Evolutionary conservation across 2,329 filamentous ascomycete genomes (phyloP).

Genomic region (Stagonosporopsis chrysanthemi): DNA sequence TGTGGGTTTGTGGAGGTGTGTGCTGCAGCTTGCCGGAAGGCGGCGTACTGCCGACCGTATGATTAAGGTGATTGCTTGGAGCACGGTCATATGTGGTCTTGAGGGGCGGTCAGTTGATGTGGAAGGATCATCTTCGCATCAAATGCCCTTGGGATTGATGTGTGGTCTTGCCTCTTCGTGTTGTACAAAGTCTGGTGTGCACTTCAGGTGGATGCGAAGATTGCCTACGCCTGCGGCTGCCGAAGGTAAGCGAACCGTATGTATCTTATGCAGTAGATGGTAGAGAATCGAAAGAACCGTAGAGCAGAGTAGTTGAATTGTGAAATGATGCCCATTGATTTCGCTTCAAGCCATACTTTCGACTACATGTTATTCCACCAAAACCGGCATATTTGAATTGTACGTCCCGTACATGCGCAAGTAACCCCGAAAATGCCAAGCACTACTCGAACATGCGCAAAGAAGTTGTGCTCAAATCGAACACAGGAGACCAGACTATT

Average conservation of each 20-base stretch:
- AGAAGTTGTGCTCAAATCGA: neutral
- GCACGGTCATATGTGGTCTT: neutral
- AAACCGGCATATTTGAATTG: slow-evolving; percentile 6
- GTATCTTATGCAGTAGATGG: neutral
- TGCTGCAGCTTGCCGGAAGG: neutral
- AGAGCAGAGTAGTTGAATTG: neutral
- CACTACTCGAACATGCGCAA: slow-evolving; percentile 7
- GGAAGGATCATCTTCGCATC: neutral
- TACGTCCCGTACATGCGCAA: slow-evolving; percentile 9
- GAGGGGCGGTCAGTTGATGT: neutral
- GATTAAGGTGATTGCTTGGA: neutral
- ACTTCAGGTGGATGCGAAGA: neutral
- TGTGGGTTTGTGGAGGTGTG: neutral
- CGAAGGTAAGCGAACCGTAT: neutral
- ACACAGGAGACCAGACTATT: slow-evolving; percentile 19
- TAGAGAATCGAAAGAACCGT: neutral
- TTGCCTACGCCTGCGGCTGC: neutral
- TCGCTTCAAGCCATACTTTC: slow-evolving; percentile 8
- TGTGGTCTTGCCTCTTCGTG: neutral
- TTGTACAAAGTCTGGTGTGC: neutral
- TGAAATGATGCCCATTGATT: slow-evolving; percentile 8
- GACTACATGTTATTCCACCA: slow-evolving; percentile 10
- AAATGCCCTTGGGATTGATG: neutral
- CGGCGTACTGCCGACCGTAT: neutral
- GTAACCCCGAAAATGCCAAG: slow-evolving; percentile 9